Evolutionary conservation across 805 yeast genomes (phyloP).

Genomic region (Starmerella potacharoeniae): DNA sequence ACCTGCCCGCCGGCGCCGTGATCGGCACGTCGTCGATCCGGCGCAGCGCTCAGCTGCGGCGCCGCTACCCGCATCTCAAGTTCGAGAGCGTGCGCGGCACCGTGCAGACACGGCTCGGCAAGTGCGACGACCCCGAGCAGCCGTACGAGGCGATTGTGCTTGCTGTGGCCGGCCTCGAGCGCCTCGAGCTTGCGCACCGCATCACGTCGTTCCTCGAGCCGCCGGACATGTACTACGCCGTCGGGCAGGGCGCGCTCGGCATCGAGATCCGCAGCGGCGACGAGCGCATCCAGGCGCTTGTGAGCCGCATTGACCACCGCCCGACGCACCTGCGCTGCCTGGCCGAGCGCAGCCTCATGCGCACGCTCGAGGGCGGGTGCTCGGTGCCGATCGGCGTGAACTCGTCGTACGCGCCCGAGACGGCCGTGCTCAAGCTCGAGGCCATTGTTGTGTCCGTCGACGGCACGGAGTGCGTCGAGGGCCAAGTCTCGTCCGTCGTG

Average conservation of each 20-base stretch:
- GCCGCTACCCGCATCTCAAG: slow-evolving; percentile 59
- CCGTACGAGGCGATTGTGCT: slow-evolving; percentile 64
- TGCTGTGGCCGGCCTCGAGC: slow-evolving; percentile 83
- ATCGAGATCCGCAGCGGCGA: slow-evolving; percentile 75
- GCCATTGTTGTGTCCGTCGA: slow-evolving; percentile 78
- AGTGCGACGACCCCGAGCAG: slow-evolving; percentile 61
- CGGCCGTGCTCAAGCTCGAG: slow-evolving; percentile 41
- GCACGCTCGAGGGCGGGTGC: slow-evolving; percentile 92
- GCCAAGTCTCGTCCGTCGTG: slow-evolving; percentile 34
- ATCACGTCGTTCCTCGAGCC: slow-evolving; percentile 61
- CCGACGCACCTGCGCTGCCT: slow-evolving; percentile 63
- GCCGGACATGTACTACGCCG: slow-evolving; percentile 85
- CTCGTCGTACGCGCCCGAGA: slow-evolving; percentile 40
- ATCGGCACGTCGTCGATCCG: slow-evolving; percentile 94
- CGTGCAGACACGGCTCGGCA: slow-evolving; percentile 63
- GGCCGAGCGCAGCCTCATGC: slow-evolving; percentile 81
- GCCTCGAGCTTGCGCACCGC: slow-evolving; percentile 61
- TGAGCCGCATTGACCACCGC: slow-evolving; percentile 53
- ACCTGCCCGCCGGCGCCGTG: slow-evolving; percentile 71
- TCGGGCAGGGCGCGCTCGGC: slow-evolving; percentile 98
- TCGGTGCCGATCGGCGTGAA: slow-evolving; percentile 93
- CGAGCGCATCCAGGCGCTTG: slow-evolving; percentile 42
- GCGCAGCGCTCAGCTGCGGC: slow-evolving; percentile 80
- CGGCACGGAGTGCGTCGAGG: slow-evolving; percentile 61
- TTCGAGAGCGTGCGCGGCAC: slow-evolving; percentile 85